A percentile compares a stretch with the other conserved stretches of the same genome.
phyloP scores from a whole-genome alignment of 1,139 yeast species.

The Hyphopichia wangnamkhiaoensis region DNA sequence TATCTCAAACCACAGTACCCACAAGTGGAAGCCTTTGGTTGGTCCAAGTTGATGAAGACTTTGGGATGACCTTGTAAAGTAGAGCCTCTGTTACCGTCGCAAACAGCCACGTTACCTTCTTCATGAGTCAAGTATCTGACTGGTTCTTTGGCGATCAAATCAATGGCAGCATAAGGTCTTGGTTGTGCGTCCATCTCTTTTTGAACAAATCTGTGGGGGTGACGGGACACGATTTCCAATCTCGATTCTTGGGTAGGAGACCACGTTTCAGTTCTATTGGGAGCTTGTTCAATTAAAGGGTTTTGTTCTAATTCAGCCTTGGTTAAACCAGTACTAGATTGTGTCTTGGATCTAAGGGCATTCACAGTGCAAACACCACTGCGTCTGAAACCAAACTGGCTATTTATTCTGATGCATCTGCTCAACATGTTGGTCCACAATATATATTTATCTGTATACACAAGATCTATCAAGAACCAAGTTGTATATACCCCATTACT shows the following conservation, averaged over 20 bases:
- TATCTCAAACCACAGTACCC: constrained; percentile 78
- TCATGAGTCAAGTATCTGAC: constrained; percentile 56
- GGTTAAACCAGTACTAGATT: constrained; percentile 37
- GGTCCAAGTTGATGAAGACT: constrained; percentile 77
- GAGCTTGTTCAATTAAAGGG: constrained; percentile 60
- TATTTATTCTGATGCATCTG: constrained; percentile 2
- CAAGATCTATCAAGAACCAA: no score
- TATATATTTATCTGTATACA: background rate
- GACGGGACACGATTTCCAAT: constrained; percentile 52
- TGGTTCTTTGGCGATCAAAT: constrained; percentile 75
- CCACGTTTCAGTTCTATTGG: constrained; percentile 74
- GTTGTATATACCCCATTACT: no score
- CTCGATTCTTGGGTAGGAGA: constrained; percentile 67
- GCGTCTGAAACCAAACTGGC: background rate
- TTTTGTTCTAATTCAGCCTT: constrained; percentile 37
- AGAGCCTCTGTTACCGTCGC: constrained; percentile 76
- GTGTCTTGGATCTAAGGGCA: constrained; percentile 8
- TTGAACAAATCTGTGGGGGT: constrained; percentile 70
- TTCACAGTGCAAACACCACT: no score
- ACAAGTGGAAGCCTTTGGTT: constrained; percentile 70
- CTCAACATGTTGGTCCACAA: background rate
- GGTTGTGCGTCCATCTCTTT: constrained; percentile 71
- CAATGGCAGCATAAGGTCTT: constrained; percentile 82
- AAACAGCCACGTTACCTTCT: constrained; percentile 66
- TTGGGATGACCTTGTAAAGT: constrained; percentile 84